A percentile compares a stretch with the other conserved stretches of the same genome.
phyloP scores from a whole-genome alignment of 495 filamentous ascomycete genomes.

The Aspergillus taichungensis region DNA sequence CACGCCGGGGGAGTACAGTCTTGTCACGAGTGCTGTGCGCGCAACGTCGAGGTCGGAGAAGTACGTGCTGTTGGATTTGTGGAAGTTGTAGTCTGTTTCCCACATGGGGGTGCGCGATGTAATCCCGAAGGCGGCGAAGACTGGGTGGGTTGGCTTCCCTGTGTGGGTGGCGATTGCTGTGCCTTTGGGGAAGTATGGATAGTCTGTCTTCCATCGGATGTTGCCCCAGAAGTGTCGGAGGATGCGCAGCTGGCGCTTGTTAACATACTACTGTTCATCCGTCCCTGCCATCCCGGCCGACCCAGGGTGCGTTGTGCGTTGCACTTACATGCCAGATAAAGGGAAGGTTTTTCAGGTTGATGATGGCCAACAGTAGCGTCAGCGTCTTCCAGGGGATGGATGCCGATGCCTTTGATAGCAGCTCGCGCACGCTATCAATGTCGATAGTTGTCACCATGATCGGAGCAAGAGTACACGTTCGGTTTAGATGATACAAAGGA shows the following conservation, averaged over 20 bases:
- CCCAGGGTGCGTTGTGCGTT: background rate
- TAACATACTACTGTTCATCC: too few relatives aligned
- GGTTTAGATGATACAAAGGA: too few relatives aligned
- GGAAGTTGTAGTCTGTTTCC: constrained; percentile 61
- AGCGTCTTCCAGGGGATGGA: constrained; percentile 44
- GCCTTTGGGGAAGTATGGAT: constrained; percentile 28
- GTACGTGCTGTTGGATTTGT: constrained; percentile 70
- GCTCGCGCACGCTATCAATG: constrained; percentile 17
- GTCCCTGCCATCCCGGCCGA: too few relatives aligned
- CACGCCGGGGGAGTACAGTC: constrained; percentile 50
- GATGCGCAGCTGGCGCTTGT: constrained; percentile 33
- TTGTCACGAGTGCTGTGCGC: constrained; percentile 52
- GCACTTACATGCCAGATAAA: constrained; percentile 54
- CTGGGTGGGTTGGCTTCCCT: constrained; percentile 31
- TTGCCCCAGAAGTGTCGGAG: constrained; percentile 43
- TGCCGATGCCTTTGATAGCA: constrained; percentile 15
- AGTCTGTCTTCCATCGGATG: constrained; percentile 35
- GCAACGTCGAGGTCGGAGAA: constrained; percentile 66
- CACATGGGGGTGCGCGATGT: constrained; percentile 43
- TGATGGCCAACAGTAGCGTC: constrained; percentile 43
- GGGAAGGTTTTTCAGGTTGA: constrained; percentile 56
- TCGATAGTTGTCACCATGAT: constrained; percentile 2
- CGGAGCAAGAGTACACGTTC: background rate
- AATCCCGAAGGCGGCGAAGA: constrained; percentile 49
- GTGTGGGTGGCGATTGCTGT: constrained; percentile 20